Conservation (phyloP, 2,329 filamentous ascomycete genomes). For the Scytalidium lignicola region DNA sequence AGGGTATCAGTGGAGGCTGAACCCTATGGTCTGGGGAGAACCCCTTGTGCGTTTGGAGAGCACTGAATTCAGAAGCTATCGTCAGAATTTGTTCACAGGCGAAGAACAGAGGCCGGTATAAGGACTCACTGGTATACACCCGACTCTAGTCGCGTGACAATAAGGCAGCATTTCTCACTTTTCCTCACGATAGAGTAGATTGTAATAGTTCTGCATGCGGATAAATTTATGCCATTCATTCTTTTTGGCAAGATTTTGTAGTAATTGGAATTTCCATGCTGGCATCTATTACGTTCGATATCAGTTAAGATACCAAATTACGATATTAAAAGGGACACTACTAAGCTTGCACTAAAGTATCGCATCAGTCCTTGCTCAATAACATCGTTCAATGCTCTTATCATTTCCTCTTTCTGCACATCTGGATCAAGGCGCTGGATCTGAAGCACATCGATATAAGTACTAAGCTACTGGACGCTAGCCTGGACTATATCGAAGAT, state of each 20-base stretch:
- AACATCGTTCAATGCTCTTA: constrained; percentile 45
- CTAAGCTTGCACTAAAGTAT: constrained; percentile 28
- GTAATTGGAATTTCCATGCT: constrained; percentile 41
- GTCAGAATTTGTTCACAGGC: too few relatives aligned
- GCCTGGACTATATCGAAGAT: constrained; percentile 59
- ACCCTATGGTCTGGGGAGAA: constrained; percentile 17
- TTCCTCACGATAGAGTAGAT: constrained; percentile 38
- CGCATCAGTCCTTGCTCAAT: constrained; percentile 25
- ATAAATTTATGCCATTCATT: constrained; percentile 54
- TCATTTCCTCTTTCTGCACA: constrained; percentile 44
- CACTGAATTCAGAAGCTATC: constrained; percentile 31
- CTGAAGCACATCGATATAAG: constrained; percentile 49
- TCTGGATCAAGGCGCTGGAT: constrained; percentile 52
- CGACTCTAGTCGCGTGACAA: constrained; percentile 23
- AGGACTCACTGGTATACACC: constrained; percentile 23
- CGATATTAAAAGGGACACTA: constrained; percentile 17
- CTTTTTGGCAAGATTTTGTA: constrained; percentile 49
- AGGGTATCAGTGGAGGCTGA: not conserved
- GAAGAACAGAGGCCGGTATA: too few relatives aligned
- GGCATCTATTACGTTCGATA: constrained; percentile 31
- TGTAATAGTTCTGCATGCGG: constrained; percentile 44
- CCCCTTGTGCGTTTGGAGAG: constrained; percentile 26
- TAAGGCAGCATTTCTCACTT: constrained; percentile 29
- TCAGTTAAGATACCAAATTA: constrained; percentile 26
- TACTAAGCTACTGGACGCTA: constrained; percentile 33